These are phyloP conservation scores for Isatis lusitanica DNA, from an alignment of 441 rosid genomes.

Conservation along the genomic window DNA sequence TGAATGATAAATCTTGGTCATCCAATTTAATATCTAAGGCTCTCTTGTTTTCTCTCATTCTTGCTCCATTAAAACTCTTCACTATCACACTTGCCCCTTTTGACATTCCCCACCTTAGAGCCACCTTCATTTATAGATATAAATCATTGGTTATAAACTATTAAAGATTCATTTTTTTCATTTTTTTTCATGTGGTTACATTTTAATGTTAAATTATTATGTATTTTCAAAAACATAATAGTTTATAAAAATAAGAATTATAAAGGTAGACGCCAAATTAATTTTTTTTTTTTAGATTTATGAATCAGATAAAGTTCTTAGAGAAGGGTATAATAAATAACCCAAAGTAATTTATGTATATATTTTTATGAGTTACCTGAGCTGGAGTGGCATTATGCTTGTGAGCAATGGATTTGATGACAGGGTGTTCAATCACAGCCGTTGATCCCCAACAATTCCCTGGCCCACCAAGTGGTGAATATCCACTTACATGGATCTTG, in stretches of 20 bases:
- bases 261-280: not conserved
- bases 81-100: slow-evolving; percentile 75
- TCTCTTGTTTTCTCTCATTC: slow-evolving; percentile 67
- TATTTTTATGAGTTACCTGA: slow-evolving; percentile 42
- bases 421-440: slow-evolving; percentile 63
- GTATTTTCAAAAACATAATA: not conserved
- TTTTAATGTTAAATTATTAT: not conserved
- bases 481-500: slow-evolving; percentile 79
- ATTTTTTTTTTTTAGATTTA: too few relatives aligned
- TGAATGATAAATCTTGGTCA: slow-evolving; percentile 50
- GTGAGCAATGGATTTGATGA: slow-evolving; percentile 63
- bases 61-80: slow-evolving; percentile 66
- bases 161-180: not conserved
- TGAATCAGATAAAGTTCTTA: too few relatives aligned
- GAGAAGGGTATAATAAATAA: too few relatives aligned
- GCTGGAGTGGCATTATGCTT: slow-evolving; percentile 70
- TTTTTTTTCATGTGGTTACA: not conserved
- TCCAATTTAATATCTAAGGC: slow-evolving; percentile 55
- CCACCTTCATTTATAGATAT: slow-evolving; percentile 46
- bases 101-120: slow-evolving; percentile 77
- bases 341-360: not conserved
- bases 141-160: not conserved
- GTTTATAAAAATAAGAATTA: not conserved
- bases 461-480: slow-evolving; percentile 85
- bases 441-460: slow-evolving; percentile 82